Evolutionary conservation across 495 filamentous ascomycete species (phyloP).

Genomic region (Pyronema domesticum): DNA sequence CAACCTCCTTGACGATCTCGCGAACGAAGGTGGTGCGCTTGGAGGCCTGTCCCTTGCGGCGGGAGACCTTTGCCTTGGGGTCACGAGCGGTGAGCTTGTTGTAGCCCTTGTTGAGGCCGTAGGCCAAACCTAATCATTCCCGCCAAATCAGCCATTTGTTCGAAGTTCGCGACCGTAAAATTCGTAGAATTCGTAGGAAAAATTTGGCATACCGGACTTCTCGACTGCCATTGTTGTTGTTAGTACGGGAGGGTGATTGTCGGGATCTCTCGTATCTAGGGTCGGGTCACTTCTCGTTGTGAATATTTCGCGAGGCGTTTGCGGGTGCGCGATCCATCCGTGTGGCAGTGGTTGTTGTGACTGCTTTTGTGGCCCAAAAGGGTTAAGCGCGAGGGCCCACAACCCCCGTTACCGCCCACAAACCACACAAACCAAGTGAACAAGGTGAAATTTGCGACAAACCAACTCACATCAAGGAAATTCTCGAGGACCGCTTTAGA

Average conservation of each 20-base stretch:
- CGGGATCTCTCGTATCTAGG: not conserved
- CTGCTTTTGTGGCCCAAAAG: not conserved
- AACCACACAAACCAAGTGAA: slow-evolving; percentile 6
- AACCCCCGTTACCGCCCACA: slow-evolving; percentile 6
- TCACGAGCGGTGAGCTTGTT: slow-evolving; percentile 72
- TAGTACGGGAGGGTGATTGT: slow-evolving; percentile 5
- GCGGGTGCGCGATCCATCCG: not conserved
- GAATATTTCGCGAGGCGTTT: not conserved
- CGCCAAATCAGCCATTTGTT: not conserved
- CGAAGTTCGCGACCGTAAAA: not conserved
- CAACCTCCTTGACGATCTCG: slow-evolving; percentile 89
- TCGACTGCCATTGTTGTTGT: slow-evolving; percentile 9
- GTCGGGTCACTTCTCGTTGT: not conserved
- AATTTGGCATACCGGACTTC: slow-evolving; percentile 9
- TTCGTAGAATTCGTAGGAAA: not conserved
- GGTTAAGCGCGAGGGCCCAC: not conserved
- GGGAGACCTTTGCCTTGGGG: slow-evolving; percentile 69
- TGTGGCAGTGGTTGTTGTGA: not conserved
- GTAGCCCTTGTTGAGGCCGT: slow-evolving; percentile 78
- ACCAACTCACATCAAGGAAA: not conserved
- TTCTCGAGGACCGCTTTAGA: slow-evolving; percentile 26
- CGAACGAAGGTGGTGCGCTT: slow-evolving; percentile 86
- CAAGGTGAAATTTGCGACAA: not conserved
- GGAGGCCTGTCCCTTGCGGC: slow-evolving; percentile 78
- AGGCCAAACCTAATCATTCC: slow-evolving; percentile 41